Base-by-base conservation (phyloP, 495 filamentous ascomycete genomes). In the Penicillium egyptiacum region DNA sequence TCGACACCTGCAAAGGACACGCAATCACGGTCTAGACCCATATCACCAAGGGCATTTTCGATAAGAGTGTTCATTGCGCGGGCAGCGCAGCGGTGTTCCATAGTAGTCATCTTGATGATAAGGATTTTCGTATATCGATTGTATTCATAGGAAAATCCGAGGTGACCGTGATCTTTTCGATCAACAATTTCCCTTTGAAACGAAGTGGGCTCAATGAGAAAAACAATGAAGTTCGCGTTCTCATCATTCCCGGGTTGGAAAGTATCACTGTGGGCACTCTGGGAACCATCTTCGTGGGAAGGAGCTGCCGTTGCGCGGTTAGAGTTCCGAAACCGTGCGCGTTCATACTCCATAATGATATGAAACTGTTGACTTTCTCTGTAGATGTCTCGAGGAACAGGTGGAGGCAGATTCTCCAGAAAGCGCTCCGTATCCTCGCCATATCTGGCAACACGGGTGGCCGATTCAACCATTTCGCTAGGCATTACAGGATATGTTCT, bases 171-270 rank as follows among this genome's bases (percentile, higher is more conserved):
- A 35, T 44, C 8, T 20, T 43, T 54, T 10, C 51, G 25, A 54
- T 54, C 16, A 44, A 31, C 39, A 45, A 54, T 43, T 54, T 54
- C 51, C n/a, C 35, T 14, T 54, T 41, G 12, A 35, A 54, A 54
- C 26, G 40, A 44, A 23, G 51, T 35, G 25, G 40, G 51, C 39
- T 54, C 40, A 31, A 44, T 54, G 23, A 54, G 31, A 45, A 54
- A 54, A 31, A 54, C 23, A 26, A 54, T 43, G 42, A 22, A 47
- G 44, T 47, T 47, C 17, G 44, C 5, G 23, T 47, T 47, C 8
- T 47, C 44, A 25, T 47, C 44, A n/a, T n/a, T n/a, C 2, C 23
- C 23, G 23, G 23, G 23, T 23, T 1, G 44, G 25, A 47, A 10
- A 3, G 14, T 47, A 47, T 47, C 44, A 47, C 25, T 6, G 44